A percentile compares a stretch with the other conserved stretches of the same genome.
Conservation (phyloP, 1,139 yeast genomes). For the Yamadazyma triangularis region DNA sequence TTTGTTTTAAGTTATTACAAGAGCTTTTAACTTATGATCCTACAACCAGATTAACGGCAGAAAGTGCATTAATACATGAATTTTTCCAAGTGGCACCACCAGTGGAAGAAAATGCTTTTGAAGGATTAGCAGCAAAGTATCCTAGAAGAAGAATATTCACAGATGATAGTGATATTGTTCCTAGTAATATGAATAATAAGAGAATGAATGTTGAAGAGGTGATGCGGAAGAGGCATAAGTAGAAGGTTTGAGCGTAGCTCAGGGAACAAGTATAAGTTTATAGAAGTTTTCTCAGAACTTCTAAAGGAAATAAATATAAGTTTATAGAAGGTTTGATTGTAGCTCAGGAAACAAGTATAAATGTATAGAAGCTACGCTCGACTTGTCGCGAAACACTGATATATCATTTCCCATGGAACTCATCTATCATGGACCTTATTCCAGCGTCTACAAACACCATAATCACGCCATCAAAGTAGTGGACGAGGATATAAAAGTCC, state of each 20-base stretch:
- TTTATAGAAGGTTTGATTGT: no score
- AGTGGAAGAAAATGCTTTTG: conserved; percentile 68
- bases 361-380: no score
- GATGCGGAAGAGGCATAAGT: conserved; percentile 16
- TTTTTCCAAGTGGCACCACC: conserved; percentile 69
- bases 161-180: conserved; percentile 65
- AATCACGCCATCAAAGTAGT: conserved; percentile 35
- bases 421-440: conserved; percentile 33
- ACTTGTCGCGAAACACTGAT: no score
- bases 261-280: no score
- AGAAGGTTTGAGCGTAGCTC: no score
- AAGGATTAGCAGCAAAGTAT: conserved; percentile 56
- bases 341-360: no score
- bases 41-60: conserved; percentile 64
- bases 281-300: no score
- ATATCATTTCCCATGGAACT: neutral
- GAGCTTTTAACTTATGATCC: conserved; percentile 81
- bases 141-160: conserved; percentile 73
- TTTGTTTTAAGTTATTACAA: conserved; percentile 62
- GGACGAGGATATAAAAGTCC: conserved; percentile 31
- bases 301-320: no score
- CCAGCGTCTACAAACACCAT: conserved; percentile 28
- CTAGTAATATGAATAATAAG: conserved; percentile 18
- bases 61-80: conserved; percentile 67
- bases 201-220: conserved; percentile 25